These are phyloP conservation scores for Penicillium decumbens DNA, from an alignment of 2,329 filamentous ascomycete genomes.

Conservation along the genomic window DNA sequence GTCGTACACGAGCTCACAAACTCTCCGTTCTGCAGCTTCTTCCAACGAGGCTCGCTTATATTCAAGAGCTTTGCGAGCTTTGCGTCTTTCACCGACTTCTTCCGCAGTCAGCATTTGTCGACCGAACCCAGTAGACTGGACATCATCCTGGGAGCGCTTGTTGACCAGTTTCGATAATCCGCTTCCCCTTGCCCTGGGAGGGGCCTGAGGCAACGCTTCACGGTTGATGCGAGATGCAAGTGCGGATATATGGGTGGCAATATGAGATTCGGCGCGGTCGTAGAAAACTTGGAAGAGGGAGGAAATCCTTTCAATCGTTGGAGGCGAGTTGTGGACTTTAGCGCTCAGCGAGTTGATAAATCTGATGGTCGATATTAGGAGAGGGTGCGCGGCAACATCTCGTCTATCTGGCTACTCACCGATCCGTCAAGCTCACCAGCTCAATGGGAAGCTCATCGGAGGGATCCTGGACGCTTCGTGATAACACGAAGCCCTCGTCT, in stretches of 20 bases:
- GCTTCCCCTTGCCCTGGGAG: constrained; percentile 52
- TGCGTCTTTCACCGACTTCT: constrained; percentile 76
- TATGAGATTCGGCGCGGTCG: constrained; percentile 69
- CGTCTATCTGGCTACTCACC: constrained; percentile 48
- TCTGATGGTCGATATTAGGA: constrained; percentile 44
- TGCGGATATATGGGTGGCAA: constrained; percentile 78
- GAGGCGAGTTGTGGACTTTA: constrained; percentile 78
- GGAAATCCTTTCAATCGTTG: constrained; percentile 75
- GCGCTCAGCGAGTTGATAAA: constrained; percentile 87
- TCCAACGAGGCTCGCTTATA: constrained; percentile 72
- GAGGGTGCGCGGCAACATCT: not conserved
- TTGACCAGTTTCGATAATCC: constrained; percentile 51
- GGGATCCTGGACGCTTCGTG: constrained; percentile 53
- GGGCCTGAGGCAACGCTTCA: constrained; percentile 57
- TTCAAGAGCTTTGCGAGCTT: constrained; percentile 71
- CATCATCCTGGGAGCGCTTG: constrained; percentile 39
- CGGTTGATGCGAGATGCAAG: constrained; percentile 71
- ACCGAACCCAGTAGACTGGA: constrained; percentile 43
- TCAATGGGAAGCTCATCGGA: constrained; percentile 92
- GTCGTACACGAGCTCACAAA: constrained; percentile 79
- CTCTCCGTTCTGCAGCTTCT: constrained; percentile 81
- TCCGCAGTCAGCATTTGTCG: constrained; percentile 89
- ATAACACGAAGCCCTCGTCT: constrained; percentile 34
- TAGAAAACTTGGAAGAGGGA: constrained; percentile 96
- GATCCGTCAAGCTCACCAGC: constrained; percentile 82